These are phyloP conservation scores for Arthrobotrys sphaeroides DNA, from an alignment of 2,329 filamentous ascomycete genomes.

Conservation along the genomic window DNA sequence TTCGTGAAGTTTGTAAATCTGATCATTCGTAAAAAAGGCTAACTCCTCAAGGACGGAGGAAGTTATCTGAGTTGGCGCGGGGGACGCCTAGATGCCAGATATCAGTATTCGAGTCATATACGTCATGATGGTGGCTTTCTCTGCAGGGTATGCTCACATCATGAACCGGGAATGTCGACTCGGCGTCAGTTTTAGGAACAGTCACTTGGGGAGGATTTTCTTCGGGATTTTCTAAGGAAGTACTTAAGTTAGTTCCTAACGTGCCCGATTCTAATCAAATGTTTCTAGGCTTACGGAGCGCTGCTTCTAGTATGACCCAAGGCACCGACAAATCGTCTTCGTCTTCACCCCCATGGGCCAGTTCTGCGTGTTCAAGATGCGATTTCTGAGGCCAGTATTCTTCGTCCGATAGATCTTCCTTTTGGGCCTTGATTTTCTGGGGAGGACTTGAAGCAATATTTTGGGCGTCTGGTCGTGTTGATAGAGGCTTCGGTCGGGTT, in stretches of 20 bases:
- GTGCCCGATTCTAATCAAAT: no score
- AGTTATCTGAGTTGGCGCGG: neutral
- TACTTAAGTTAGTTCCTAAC: no score
- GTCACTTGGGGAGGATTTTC: no score
- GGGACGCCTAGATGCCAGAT: neutral
- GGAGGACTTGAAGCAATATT: slow-evolving; percentile 10
- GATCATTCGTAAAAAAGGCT: neutral
- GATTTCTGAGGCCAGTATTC: neutral
- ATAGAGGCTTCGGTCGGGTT: neutral
- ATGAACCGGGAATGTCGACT: no score
- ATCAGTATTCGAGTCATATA: no score
- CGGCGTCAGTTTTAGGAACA: no score
- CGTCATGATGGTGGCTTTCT: no score
- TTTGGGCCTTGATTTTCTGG: neutral
- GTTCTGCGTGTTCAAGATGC: neutral
- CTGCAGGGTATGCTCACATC: no score
- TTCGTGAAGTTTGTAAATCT: neutral
- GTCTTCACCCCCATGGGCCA: neutral
- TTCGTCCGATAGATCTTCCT: neutral
- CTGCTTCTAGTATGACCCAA: no score
- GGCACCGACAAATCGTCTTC: no score
- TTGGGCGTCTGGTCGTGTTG: neutral
- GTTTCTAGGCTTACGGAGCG: no score
- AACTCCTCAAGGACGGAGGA: neutral
- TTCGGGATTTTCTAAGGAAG: no score